These are phyloP conservation scores for Malassezia pachydermatis DNA, from an alignment of 1,284 basidiomycete species.

Conservation along the genomic window DNA sequence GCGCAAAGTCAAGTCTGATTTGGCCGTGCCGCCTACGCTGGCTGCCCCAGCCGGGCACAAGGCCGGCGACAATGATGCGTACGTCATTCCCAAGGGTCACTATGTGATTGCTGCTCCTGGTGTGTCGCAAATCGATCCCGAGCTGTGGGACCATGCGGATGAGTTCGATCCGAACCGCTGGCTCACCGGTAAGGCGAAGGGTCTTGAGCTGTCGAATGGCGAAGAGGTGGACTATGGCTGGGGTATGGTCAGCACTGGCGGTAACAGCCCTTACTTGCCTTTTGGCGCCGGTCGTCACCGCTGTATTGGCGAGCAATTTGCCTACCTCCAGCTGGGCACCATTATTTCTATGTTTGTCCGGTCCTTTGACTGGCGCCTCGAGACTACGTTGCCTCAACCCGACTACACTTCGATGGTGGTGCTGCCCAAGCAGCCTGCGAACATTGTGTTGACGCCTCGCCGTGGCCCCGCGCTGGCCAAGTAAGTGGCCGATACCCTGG, in stretches of 20 bases:
- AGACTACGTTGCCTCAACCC: conserved; percentile 60
- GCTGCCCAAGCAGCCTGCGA: conserved; percentile 52
- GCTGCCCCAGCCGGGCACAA: conserved; percentile 28
- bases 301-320: conserved; percentile 95
- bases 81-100: conserved; percentile 82
- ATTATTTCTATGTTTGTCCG: conserved; percentile 72
- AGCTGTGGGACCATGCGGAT: conserved; percentile 58
- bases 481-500: too few relatives aligned
- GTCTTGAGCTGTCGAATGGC: conserved; percentile 62
- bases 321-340: conserved; percentile 82
- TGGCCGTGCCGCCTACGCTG: conserved; percentile 70
- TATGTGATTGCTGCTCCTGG: conserved; percentile 82
- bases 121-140: conserved; percentile 76
- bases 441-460: conserved; percentile 14
- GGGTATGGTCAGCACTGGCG: conserved; percentile 57
- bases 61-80: conserved; percentile 53
- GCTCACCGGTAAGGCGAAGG: conserved; percentile 49
- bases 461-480: background rate
- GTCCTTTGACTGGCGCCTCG: conserved; percentile 63
- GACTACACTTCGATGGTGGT: conserved; percentile 76
- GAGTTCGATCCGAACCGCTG: conserved; percentile 73
- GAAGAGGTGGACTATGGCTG: conserved; percentile 94
- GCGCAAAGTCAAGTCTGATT: conserved; percentile 76
- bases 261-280: conserved; percentile 63
- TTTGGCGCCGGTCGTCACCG: conserved; percentile 85